phyloP scores from a whole-genome alignment of 129 eudicot genomes.

The Scalesia atractyloides region DNA sequence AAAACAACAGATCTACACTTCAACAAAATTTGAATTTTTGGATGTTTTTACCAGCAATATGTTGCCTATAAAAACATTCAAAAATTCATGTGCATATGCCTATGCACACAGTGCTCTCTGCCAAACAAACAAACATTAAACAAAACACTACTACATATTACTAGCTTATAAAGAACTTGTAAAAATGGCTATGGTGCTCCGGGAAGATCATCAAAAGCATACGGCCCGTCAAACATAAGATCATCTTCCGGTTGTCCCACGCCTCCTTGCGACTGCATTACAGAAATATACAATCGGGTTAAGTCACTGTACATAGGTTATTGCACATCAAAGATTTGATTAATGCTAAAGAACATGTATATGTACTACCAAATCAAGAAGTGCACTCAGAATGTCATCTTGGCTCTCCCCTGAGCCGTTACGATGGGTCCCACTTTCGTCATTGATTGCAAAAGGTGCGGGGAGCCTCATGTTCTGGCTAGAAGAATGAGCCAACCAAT shows the following conservation, averaged over 20 bases:
- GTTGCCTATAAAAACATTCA: conserved; percentile 30
- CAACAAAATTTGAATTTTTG: conserved; percentile 18
- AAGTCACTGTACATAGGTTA: background rate
- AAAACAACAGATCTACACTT: background rate
- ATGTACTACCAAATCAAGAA: conserved; percentile 67
- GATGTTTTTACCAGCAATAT: conserved; percentile 29
- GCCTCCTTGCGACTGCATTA: conserved; percentile 47
- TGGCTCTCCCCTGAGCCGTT: conserved; percentile 41
- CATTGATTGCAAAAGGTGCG: conserved; percentile 14
- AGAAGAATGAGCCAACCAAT: conserved; percentile 5
- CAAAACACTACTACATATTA: conserved; percentile 10
- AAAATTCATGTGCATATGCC: conserved; percentile 29
- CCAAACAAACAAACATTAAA: conserved; percentile 10
- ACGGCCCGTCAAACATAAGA: conserved; percentile 60
- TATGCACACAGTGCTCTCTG: background rate
- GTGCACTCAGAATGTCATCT: conserved; percentile 67
- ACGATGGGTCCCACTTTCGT: conserved; percentile 42
- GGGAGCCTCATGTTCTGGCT: conserved; percentile 21
- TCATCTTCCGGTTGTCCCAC: conserved; percentile 50
- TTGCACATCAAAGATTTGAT: background rate
- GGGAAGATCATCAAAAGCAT: conserved; percentile 67
- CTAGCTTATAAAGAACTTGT: background rate
- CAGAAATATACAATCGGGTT: background rate
- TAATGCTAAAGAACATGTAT: conserved; percentile 17
- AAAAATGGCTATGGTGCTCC: conserved; percentile 31